phyloP scores from a whole-genome alignment of 257 asterid genomes.

The Linderniella brevidens region DNA sequence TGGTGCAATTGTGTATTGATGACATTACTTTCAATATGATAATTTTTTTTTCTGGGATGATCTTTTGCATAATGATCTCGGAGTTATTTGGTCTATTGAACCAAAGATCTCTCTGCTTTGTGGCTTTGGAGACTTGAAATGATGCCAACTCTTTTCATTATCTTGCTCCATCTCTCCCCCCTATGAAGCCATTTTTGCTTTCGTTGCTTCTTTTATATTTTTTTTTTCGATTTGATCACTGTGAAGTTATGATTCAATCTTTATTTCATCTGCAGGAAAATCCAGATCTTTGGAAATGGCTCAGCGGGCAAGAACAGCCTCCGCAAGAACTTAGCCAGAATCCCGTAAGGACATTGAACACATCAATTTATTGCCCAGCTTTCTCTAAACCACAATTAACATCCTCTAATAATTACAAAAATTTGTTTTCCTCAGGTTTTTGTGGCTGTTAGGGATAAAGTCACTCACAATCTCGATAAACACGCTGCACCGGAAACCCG shows the following conservation, averaged over 20 bases:
- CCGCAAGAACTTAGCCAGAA: conserved; percentile 52
- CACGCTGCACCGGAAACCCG: conserved; percentile 75
- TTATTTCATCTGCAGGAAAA: conserved; percentile 46
- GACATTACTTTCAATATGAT: too few relatives aligned
- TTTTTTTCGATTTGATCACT: neutral
- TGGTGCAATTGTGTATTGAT: too few relatives aligned
- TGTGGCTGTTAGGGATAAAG: conserved; percentile 41
- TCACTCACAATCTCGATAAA: conserved; percentile 43
- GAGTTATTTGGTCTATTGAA: too few relatives aligned
- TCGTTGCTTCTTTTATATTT: neutral
- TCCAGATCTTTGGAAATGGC: conserved; percentile 95
- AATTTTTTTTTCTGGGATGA: neutral
- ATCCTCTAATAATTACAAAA: neutral
- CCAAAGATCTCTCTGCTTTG: neutral
- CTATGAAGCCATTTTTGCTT: neutral
- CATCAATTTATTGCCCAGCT: neutral
- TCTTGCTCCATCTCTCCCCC: too few relatives aligned
- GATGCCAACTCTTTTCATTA: too few relatives aligned
- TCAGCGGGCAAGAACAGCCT: conserved; percentile 74
- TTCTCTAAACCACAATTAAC: neutral
- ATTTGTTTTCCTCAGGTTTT: conserved; percentile 34
- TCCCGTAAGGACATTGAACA: conserved; percentile 38
- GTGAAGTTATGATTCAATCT: neutral
- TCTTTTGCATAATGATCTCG: too few relatives aligned
- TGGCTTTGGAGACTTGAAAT: too few relatives aligned